A percentile compares a stretch with the other conserved stretches of the same genome.
Conservation (phyloP, 2,329 filamentous ascomycete species). For the Nigrospora osmanthi region DNA sequence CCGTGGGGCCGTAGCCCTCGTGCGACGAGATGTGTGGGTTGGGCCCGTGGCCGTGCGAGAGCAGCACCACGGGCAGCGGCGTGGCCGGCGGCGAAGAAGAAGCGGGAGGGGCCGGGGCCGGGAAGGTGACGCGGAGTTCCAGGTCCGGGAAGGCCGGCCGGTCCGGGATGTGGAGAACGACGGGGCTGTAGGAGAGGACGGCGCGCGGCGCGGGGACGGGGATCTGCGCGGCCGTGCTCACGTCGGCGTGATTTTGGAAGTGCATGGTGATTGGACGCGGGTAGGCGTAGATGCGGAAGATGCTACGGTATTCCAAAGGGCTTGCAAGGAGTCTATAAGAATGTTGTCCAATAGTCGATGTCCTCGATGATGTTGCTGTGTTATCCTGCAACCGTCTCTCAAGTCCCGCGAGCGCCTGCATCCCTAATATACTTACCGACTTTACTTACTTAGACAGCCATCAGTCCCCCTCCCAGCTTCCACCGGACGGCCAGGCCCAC, state of each 20-base stretch:
- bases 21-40: slow-evolving; percentile 30
- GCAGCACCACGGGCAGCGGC: slow-evolving; percentile 28
- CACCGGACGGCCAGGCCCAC: no score
- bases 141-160: slow-evolving; percentile 22
- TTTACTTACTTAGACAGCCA: no score
- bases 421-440: no score
- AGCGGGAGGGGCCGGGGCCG: slow-evolving; percentile 9
- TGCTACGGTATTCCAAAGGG: no score
- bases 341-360: no score
- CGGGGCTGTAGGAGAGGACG: slow-evolving; percentile 21
- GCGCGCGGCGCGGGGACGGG: slow-evolving; percentile 19
- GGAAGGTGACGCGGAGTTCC: slow-evolving; percentile 22
- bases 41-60: slow-evolving; percentile 30
- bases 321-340: no score
- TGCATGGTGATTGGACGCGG: no score
- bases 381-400: no score
- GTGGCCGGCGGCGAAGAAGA: neutral
- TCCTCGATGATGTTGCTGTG: no score
- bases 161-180: slow-evolving; percentile 17
- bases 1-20: slow-evolving; percentile 31
- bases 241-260: slow-evolving; percentile 11
- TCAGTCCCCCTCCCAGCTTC: no score
- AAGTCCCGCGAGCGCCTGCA: no score
- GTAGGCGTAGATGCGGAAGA: no score
- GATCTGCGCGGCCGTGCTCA: slow-evolving; percentile 22